These are phyloP conservation scores for Basipetospora sp. DNA, from an alignment of 2,329 filamentous ascomycete species.

Conservation along the genomic window DNA sequence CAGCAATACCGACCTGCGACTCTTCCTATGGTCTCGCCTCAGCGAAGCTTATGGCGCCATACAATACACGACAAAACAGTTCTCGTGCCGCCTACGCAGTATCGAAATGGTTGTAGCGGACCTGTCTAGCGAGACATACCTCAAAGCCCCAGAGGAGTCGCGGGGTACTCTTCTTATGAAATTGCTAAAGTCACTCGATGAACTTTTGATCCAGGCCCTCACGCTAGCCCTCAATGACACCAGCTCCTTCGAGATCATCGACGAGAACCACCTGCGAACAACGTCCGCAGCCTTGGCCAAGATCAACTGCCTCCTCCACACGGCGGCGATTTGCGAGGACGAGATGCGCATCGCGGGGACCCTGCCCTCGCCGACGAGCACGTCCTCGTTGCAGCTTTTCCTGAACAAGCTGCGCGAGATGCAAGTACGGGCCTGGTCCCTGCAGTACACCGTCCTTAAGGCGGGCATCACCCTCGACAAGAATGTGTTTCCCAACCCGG, in stretches of 20 bases:
- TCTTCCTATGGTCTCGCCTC: conserved; percentile 85
- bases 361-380: conserved; percentile 38
- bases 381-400: conserved; percentile 38
- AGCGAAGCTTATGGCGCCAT: conserved; percentile 78
- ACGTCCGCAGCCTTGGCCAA: conserved; percentile 59
- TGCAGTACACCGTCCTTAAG: conserved; percentile 69
- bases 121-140: conserved; percentile 47
- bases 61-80: conserved; percentile 70
- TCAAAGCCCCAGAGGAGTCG: conserved; percentile 42
- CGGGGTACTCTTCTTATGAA: conserved; percentile 59
- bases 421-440: conserved; percentile 73
- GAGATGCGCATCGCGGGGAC: conserved; percentile 65
- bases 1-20: conserved; percentile 65
- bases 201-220: conserved; percentile 58
- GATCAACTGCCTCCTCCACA: conserved; percentile 61
- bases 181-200: conserved; percentile 65
- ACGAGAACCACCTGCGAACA: conserved; percentile 59
- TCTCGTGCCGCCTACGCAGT: conserved; percentile 73
- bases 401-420: conserved; percentile 68
- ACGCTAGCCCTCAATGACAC: conserved; percentile 51
- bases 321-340: conserved; percentile 70
- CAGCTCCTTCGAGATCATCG: conserved; percentile 66
- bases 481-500: conserved; percentile 47
- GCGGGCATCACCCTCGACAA: conserved; percentile 56
- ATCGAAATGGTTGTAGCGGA: conserved; percentile 66